Evolutionary conservation across 768 basidiomycete species (phyloP), one percentile per base, ranked within the genome.

Genomic region (Cystofilobasidium capitatum): DNA sequence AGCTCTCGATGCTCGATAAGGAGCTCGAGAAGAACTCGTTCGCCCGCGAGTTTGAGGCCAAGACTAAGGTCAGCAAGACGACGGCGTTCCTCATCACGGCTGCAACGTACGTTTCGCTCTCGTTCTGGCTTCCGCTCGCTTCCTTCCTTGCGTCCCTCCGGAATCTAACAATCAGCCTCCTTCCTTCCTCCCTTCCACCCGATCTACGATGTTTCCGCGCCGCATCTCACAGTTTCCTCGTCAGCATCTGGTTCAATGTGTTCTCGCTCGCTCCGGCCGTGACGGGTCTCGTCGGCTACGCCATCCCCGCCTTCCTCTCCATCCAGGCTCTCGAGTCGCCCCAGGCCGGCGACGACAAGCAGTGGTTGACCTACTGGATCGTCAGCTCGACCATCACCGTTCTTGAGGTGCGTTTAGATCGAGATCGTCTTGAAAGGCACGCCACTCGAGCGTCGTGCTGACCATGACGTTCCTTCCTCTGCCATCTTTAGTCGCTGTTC

Each of bases 261-360:
- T 74, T 77, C 81, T 83, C 91, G 62, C 85, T 93, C 74, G 94
- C 94, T 59, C 83, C 86, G 7, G 89, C 92, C 73, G 83, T 94
- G 70, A 93, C 94, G 69, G 94, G 96, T 79, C 81, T 96, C 74
- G 84, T 99, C 74, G 94, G 92, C 61, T 98, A 89, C 87, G 89
- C 81, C 35, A 82, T 98, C 73, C 94, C 94, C 31, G 91, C 92
- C 6, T 97, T 90, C 77, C 85, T 96, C 77, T 96, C 92, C 62
- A 85, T 97, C 81, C 88, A 87, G 79, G 93, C 94, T 35, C 84
- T 99, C 75, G 93, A 98, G 79, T 79, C 83, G 7, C 89, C 90
- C n/a, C 81, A 83, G 3, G 81, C 86, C 69, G 82, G 72, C 39
- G 75, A 75, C 55, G 69, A 69, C 55, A 45, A 40, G 22, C 71